A percentile compares a stretch with the other conserved stretches of the same genome.
These are phyloP conservation scores for Chytriomyces sp. DNA, from an alignment of 192 early-diverging fungal species.

Conservation along the genomic window DNA sequence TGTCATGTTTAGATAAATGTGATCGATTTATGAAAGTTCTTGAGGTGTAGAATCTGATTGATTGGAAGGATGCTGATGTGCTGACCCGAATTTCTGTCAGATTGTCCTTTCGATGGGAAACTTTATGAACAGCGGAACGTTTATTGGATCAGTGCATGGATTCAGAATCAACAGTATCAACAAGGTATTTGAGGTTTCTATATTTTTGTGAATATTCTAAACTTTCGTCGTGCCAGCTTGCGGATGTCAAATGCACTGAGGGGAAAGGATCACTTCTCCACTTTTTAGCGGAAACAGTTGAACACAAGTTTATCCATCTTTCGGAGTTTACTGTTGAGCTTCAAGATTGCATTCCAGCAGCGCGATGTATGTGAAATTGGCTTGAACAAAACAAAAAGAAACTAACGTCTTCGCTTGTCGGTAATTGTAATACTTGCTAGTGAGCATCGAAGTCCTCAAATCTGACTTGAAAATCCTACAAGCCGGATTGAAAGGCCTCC, in stretches of 20 bases:
- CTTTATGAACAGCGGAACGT: slow-evolving; percentile 51
- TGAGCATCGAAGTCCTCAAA: slow-evolving; percentile 34
- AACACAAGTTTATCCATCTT: slow-evolving; percentile 46
- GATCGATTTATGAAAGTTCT: slow-evolving; percentile 43
- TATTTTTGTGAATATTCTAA: background rate
- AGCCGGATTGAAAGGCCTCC: slow-evolving; percentile 27
- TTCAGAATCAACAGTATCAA: slow-evolving; percentile 50
- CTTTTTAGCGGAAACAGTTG: slow-evolving; percentile 50
- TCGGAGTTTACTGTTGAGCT: slow-evolving; percentile 40
- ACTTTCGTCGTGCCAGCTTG: slow-evolving; percentile 30
- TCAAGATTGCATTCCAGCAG: slow-evolving; percentile 37
- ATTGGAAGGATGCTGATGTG: background rate
- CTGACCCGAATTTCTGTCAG: slow-evolving; percentile 15
- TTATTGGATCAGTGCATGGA: slow-evolving; percentile 50
- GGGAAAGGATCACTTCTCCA: slow-evolving; percentile 50
- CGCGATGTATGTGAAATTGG: slow-evolving; percentile 35
- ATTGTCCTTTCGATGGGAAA: slow-evolving; percentile 52
- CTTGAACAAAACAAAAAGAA: background rate
- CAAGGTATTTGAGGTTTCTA: slow-evolving; percentile 30
- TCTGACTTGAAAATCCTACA: slow-evolving; percentile 46
- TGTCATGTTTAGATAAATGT: slow-evolving; percentile 36
- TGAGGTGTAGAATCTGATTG: slow-evolving; percentile 36
- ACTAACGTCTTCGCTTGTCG: background rate
- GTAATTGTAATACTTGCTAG: slow-evolving; percentile 25
- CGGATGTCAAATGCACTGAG: slow-evolving; percentile 40